Percentiles rank a stretch among this genome's conserved stretches.
Evolutionary conservation across 2,329 filamentous ascomycete genomes (phyloP).

Genomic region (Sporothrix phasma): DNA sequence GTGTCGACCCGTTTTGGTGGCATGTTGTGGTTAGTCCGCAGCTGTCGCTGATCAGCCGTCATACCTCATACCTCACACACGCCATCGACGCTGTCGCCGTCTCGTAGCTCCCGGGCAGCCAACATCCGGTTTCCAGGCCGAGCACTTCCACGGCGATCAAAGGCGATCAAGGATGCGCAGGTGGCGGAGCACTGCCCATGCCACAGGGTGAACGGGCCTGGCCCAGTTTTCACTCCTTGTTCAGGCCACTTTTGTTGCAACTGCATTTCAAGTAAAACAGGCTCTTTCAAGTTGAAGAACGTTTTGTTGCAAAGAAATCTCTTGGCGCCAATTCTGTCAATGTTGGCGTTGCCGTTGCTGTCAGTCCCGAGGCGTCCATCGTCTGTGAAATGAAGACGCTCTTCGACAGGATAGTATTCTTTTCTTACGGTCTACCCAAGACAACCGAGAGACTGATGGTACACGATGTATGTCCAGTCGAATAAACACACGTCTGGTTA

Average conservation of each 20-base stretch:
- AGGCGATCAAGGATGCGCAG: conserved; percentile 2
- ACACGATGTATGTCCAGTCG: background rate
- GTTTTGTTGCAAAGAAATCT: background rate
- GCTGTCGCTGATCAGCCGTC: too few species aligned
- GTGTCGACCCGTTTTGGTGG: background rate
- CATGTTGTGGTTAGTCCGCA: too few species aligned
- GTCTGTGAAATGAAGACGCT: background rate
- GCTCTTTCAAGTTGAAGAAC: too few species aligned
- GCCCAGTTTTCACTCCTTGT: background rate
- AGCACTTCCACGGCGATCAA: conserved; percentile 7
- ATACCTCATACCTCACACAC: background rate
- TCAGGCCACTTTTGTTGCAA: background rate
- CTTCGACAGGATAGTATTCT: background rate
- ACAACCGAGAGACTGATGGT: background rate
- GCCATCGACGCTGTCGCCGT: background rate
- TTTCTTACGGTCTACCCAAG: background rate
- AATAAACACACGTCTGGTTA: too few species aligned
- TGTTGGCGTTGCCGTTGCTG: background rate
- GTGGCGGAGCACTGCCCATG: conserved; percentile 9
- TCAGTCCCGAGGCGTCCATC: background rate
- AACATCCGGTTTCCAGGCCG: conserved; percentile 6
- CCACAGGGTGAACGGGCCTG: background rate
- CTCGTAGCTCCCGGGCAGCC: conserved; percentile 1
- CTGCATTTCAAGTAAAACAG: background rate
- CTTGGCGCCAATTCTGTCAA: background rate